phyloP scores from a whole-genome alignment of 225 moss, liverwort and hornwort genomes.

The Bryoerythrophyllum caledonicum region DNA sequence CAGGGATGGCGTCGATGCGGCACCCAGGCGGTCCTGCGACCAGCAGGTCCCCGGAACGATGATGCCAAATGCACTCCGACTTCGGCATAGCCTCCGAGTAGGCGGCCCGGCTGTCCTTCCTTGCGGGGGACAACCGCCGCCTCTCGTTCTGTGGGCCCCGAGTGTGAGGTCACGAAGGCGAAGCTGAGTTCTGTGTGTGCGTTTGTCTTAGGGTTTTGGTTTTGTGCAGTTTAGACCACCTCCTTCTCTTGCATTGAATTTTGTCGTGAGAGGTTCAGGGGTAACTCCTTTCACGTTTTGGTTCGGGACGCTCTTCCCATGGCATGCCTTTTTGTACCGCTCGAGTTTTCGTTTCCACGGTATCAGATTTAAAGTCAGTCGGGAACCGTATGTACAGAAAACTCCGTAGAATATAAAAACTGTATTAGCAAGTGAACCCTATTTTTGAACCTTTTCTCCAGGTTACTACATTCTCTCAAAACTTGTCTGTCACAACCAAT shows the following conservation, averaged over 20 bases:
- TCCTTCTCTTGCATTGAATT: not conserved
- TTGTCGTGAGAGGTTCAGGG: not conserved
- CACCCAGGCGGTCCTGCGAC: conserved; percentile 13
- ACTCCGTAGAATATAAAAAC: too few relatives aligned
- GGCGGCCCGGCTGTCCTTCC: conserved; percentile 41
- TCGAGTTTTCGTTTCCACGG: not conserved
- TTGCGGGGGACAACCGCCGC: conserved; percentile 51
- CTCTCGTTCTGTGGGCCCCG: conserved; percentile 14
- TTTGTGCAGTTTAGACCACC: not conserved
- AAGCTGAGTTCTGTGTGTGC: conserved; percentile 53
- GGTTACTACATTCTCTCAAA: too few relatives aligned
- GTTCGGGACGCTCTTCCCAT: not conserved
- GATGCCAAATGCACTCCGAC: conserved; percentile 50
- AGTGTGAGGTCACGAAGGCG: conserved; percentile 51
- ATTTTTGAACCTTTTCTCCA: too few relatives aligned
- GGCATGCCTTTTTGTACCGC: not conserved
- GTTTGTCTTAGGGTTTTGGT: not conserved
- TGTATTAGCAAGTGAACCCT: too few relatives aligned
- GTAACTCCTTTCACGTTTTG: not conserved
- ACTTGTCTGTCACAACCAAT: too few relatives aligned
- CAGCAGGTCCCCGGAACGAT: conserved; percentile 30
- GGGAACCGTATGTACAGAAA: too few relatives aligned
- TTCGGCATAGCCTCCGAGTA: conserved; percentile 21
- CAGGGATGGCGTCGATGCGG: conserved; percentile 24
- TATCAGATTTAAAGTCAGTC: too few relatives aligned